These are phyloP conservation scores for Thozetella sp. DNA, from an alignment of 495 filamentous ascomycete genomes.

Conservation along the genomic window DNA sequence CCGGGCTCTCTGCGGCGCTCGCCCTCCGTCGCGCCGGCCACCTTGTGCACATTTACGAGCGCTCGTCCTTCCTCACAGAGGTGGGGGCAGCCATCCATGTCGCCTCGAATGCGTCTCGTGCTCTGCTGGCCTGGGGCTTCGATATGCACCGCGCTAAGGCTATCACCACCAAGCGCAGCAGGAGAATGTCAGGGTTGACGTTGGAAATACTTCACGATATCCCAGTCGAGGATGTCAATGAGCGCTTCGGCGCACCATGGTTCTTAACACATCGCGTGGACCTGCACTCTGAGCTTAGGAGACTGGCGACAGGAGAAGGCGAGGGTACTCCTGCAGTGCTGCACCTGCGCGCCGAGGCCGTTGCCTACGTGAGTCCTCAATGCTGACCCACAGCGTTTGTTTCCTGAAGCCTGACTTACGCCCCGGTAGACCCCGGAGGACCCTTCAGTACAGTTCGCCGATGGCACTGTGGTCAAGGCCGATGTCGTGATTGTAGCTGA, in stretches of 20 bases:
- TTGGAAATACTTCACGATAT: conserved; percentile 28
- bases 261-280: conserved; percentile 30
- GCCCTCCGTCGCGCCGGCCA: conserved; percentile 50
- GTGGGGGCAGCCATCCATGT: conserved; percentile 57
- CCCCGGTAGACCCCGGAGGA: conserved; percentile 37
- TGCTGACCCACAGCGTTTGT: conserved; percentile 4
- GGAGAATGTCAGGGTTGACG: conserved; percentile 29
- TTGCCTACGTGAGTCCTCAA: conserved; percentile 24
- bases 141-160: conserved; percentile 33
- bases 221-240: conserved; percentile 11
- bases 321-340: conserved; percentile 36
- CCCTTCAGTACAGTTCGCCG: conserved; percentile 34
- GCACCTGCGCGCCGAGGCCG: conserved; percentile 20
- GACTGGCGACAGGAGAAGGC: conserved; percentile 36
- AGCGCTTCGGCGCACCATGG: conserved; percentile 14
- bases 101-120: conserved; percentile 47
- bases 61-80: conserved; percentile 48
- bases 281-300: conserved; percentile 42
- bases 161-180: conserved; percentile 25
- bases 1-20: conserved; percentile 51
- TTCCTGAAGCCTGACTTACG: conserved; percentile 3
- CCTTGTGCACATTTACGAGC: conserved; percentile 53
- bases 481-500: conserved; percentile 55
- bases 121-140: conserved; percentile 45
- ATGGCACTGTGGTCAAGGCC: conserved; percentile 28